Conservation (phyloP, 768 basidiomycete species). For the Cyclocybe aegerita region DNA sequence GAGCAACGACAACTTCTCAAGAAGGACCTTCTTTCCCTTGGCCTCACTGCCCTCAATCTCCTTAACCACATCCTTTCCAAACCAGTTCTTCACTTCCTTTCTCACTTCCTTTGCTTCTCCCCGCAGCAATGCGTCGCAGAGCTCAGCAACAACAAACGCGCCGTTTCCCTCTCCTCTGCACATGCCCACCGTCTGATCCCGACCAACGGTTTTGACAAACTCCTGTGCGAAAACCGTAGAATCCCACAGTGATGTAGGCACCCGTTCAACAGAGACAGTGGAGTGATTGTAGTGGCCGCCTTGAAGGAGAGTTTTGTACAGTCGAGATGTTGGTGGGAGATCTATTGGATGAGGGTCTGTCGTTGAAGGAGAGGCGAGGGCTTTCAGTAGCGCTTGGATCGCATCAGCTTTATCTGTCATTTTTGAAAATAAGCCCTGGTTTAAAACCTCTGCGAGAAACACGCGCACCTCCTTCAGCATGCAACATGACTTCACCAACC, state of each 20-base stretch:
- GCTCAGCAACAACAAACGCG: constrained; percentile 73
- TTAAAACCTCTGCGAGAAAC: background rate
- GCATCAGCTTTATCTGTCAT: constrained; percentile 70
- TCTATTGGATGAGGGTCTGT: constrained; percentile 71
- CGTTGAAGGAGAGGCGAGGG: constrained; percentile 57
- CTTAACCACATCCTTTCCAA: constrained; percentile 45
- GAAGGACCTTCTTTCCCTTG: constrained; percentile 72
- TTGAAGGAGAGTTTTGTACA: constrained; percentile 89
- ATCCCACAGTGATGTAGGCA: constrained; percentile 48
- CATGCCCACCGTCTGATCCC: constrained; percentile 52
- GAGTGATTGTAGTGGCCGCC: constrained; percentile 84
- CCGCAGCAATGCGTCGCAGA: constrained; percentile 56
- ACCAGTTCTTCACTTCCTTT: constrained; percentile 55
- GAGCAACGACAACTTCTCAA: constrained; percentile 50
- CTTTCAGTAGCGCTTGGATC: constrained; percentile 56
- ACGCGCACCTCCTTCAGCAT: constrained; percentile 72
- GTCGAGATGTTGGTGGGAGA: constrained; percentile 75
- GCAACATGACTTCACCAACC: constrained; percentile 80
- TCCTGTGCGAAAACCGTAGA: constrained; percentile 55
- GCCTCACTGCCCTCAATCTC: constrained; percentile 52
- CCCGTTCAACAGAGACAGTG: constrained; percentile 51
- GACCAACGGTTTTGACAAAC: constrained; percentile 56
- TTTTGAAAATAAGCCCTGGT: background rate
- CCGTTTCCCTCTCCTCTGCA: constrained; percentile 61
- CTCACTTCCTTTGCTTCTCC: constrained; percentile 38